These are phyloP conservation scores for Coemansia sp. DNA, from an alignment of 192 early-diverging fungal species.

Conservation along the genomic window DNA sequence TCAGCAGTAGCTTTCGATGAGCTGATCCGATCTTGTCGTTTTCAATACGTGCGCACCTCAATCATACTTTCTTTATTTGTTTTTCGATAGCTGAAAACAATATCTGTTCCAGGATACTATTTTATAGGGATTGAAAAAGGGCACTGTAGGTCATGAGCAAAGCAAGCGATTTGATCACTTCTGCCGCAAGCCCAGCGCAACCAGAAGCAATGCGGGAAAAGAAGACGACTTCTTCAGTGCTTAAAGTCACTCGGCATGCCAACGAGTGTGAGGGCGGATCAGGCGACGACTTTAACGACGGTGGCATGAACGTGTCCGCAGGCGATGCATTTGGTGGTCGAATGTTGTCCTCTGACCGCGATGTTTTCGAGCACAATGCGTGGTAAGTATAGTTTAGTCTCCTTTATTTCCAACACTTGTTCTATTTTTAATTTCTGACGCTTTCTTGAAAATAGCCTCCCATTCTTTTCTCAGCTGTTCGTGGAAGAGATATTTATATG, in stretches of 20 bases:
- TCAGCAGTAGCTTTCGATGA: not conserved
- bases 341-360: slow-evolving; percentile 66
- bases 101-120: not conserved
- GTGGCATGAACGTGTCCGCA: not conserved
- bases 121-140: not conserved
- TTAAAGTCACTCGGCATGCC: slow-evolving; percentile 18
- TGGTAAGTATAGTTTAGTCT: slow-evolving; percentile 61
- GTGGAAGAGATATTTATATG: not conserved
- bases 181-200: slow-evolving; percentile 4
- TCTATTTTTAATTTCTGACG: not conserved
- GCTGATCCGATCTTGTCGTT: not conserved
- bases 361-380: slow-evolving; percentile 89
- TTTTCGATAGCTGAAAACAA: not conserved
- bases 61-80: not conserved
- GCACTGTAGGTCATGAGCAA: slow-evolving; percentile 14
- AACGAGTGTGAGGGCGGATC: slow-evolving; percentile 7
- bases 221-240: slow-evolving; percentile 50
- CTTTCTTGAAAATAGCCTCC: not conserved
- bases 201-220: slow-evolving; percentile 22
- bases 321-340: slow-evolving; percentile 70
- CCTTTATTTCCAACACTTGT: not conserved
- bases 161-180: not conserved
- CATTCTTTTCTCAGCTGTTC: slow-evolving; percentile 10
- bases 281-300: not conserved
- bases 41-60: not conserved